Evolutionary conservation across 768 basidiomycete genomes (phyloP), one percentile per base, ranked within the genome.

Genomic region (Hydnomerulius pinastri): DNA sequence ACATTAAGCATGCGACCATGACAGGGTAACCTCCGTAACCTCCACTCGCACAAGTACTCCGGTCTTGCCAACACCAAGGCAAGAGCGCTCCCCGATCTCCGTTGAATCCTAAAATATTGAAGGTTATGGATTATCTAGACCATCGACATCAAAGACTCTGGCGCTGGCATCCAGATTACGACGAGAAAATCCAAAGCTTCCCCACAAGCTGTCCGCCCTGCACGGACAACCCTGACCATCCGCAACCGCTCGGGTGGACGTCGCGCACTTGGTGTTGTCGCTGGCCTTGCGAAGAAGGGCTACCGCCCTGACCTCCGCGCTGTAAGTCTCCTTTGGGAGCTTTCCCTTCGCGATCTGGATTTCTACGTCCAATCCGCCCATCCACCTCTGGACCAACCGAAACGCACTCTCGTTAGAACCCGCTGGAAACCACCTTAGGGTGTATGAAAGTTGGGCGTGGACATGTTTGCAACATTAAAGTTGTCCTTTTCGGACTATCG

Each of bases 1-100:
- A 17, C n/a, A 29, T 23, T 44, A 8, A 51, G 62, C 58, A 17
- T 30, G 47, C 53, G 25, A 1, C 37, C 41, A 17, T 32, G 7
- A 50, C 51, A 92, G 91, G 92, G 90, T 59, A 92, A 92, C 76
- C 83, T 93, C 69, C 77, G 79, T 52, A 93, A 90, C 76, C 62
- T 92, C 58, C 88, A 94, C 77, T 94, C 92, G n/a, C 79, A 81
- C 80, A 96, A 95, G 68, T 93, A 80, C 78, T 96, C 92, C 52
- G 92, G 92, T 51, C 76, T 95, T 52, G 83, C 87, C 64, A 94
- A 95, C 79, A 56, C 76, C 63, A 93, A 88, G 84, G 89, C 87
- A 49, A 53, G 71, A 28, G 24, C 20, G 11, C 33, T 36, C 21
- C n/a, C 2, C 10, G 17, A 24, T 27, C 4, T 43, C 7, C 18